Conservation (phyloP, 768 basidiomycete species). For the Phlegmacium glaucopus region DNA sequence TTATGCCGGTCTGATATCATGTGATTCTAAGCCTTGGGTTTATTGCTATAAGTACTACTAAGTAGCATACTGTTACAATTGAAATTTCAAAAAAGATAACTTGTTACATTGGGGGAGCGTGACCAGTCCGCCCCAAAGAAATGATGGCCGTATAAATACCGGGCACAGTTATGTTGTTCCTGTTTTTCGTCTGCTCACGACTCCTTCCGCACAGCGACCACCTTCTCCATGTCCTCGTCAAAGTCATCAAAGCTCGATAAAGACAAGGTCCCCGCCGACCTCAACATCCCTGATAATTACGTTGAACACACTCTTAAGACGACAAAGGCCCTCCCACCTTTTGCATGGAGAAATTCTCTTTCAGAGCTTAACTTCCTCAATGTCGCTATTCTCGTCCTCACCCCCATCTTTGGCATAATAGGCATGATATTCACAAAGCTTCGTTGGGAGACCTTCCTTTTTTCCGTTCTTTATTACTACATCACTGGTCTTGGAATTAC, state of each 20-base stretch:
- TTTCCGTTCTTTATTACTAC: slow-evolving; percentile 37
- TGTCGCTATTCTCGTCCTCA: slow-evolving; percentile 66
- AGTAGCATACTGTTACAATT: too few species aligned
- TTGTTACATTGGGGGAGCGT: neutral
- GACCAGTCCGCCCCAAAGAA: slow-evolving; percentile 21
- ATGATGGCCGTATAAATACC: slow-evolving; percentile 22
- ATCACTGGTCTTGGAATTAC: slow-evolving; percentile 80
- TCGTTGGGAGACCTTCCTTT: slow-evolving; percentile 69
- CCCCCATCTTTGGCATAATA: slow-evolving; percentile 69
- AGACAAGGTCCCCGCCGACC: slow-evolving; percentile 39
- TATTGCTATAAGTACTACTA: too few species aligned
- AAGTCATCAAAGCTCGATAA: slow-evolving; percentile 19
- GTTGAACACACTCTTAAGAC: slow-evolving; percentile 72
- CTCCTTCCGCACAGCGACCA: slow-evolving; percentile 3
- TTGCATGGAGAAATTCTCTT: slow-evolving; percentile 54
- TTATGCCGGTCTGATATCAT: slow-evolving; percentile 85
- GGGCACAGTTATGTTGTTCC: slow-evolving; percentile 2
- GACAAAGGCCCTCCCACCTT: slow-evolving; percentile 63
- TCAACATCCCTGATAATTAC: slow-evolving; percentile 79
- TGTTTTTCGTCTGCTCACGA: slow-evolving; percentile 6
- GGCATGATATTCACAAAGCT: slow-evolving; percentile 67
- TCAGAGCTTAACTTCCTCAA: slow-evolving; percentile 77
- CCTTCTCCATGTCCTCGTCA: slow-evolving; percentile 9
- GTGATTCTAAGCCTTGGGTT: slow-evolving; percentile 26
- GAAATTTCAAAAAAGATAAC: too few species aligned